Evolutionary conservation across 148 eudicot genomes (phyloP).

Genomic region (Diospyros lotus): DNA sequence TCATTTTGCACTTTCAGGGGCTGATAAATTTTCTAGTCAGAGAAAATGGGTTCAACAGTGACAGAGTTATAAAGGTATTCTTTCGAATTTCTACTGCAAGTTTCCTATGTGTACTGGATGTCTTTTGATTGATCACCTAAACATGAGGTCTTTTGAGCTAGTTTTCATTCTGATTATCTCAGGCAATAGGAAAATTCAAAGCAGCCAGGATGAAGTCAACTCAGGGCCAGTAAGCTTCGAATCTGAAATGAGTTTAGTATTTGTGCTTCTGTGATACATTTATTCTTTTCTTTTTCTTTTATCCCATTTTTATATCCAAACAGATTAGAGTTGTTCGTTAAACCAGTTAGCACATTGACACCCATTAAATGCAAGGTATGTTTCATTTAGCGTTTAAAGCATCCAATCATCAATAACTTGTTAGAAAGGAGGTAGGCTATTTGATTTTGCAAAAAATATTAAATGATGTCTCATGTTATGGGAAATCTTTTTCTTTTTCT

Average conservation of each 20-base stretch:
- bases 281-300: not conserved
- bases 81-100: constrained; percentile 2
- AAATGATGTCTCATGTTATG: not conserved
- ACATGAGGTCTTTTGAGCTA: not conserved
- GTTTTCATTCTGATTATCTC: constrained; percentile 7
- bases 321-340: constrained; percentile 83
- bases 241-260: constrained; percentile 1
- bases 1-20: constrained; percentile 49
- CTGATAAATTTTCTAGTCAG: constrained; percentile 75
- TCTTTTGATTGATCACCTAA: not conserved
- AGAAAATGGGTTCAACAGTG: constrained; percentile 91
- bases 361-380: constrained; percentile 85
- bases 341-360: constrained; percentile 55
- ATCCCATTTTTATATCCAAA: constrained; percentile 15
- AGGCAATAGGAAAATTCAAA: constrained; percentile 96
- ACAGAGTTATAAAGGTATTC: constrained; percentile 76
- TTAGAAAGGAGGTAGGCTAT: not conserved
- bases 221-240: constrained; percentile 68
- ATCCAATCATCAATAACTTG: not conserved
- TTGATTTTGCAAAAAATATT: not conserved
- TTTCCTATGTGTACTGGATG: not conserved
- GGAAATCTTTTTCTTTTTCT: not conserved
- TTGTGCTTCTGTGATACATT: not conserved
- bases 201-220: constrained; percentile 85
- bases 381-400: constrained; percentile 11